A percentile compares a stretch with the other conserved stretches of the same genome.
These are phyloP conservation scores for Phytophthora pseudosyringae DNA, from an alignment of 352 stramenopile species.

Conservation along the genomic window DNA sequence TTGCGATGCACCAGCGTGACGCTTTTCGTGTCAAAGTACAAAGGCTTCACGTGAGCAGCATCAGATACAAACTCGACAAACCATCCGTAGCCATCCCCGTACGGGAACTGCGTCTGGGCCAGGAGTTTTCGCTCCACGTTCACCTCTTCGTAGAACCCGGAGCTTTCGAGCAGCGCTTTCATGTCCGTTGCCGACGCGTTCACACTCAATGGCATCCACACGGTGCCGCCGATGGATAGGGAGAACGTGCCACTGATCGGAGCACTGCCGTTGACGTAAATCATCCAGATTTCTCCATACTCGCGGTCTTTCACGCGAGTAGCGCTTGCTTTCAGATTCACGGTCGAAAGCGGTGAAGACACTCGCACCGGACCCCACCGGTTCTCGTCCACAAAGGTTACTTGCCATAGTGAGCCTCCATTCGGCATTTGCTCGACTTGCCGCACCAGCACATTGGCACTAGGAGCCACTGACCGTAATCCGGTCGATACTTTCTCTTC, in stretches of 20 bases:
- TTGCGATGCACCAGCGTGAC: constrained; percentile 17
- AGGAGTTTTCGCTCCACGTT: constrained; percentile 33
- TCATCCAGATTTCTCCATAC: constrained; percentile 43
- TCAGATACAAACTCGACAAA: constrained; percentile 56
- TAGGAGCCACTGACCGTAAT: not conserved
- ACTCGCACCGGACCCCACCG: not conserved
- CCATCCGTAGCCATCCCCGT: constrained; percentile 57
- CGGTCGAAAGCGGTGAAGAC: not conserved
- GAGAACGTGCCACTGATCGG: constrained; percentile 42
- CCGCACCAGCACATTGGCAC: not conserved
- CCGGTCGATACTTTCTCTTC: not conserved
- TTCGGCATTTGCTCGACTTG: constrained; percentile 2
- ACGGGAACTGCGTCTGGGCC: constrained; percentile 33
- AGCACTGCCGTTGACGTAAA: constrained; percentile 46
- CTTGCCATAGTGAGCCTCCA: not conserved
- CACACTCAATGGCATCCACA: not conserved
- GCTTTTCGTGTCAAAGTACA: constrained; percentile 35
- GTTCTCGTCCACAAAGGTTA: not conserved
- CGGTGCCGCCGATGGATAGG: constrained; percentile 27
- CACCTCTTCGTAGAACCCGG: not conserved
- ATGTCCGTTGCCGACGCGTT: not conserved
- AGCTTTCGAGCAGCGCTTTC: not conserved
- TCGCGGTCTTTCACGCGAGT: constrained; percentile 4
- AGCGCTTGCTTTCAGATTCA: not conserved
- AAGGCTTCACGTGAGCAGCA: constrained; percentile 26